phyloP scores from a whole-genome alignment of 306 rosid genomes.

The Gastrolobium bilobum region DNA sequence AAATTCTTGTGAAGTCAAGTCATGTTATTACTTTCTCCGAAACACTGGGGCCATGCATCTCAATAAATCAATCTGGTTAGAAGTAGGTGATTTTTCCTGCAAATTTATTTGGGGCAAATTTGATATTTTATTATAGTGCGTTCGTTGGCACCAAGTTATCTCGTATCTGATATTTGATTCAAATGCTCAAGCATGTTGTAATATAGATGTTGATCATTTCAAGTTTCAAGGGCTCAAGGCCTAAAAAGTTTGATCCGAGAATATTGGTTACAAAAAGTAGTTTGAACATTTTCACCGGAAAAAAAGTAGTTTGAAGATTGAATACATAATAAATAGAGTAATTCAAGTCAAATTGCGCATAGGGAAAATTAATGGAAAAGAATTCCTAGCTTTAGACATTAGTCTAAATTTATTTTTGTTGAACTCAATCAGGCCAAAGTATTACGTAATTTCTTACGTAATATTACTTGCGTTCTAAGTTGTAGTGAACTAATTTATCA shows the following conservation, averaged over 20 bases:
- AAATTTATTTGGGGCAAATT: background rate
- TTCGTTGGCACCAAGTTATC: background rate
- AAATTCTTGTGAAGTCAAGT: conserved; percentile 34
- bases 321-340: conserved; percentile 23
- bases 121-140: background rate
- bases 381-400: conserved; percentile 3
- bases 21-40: background rate
- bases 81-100: background rate
- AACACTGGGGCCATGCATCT: background rate
- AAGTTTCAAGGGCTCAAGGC: conserved; percentile 22
- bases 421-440: conserved; percentile 6
- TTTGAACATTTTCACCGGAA: too few relatives aligned
- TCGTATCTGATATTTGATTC: background rate
- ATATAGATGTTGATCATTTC: conserved; percentile 31
- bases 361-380: background rate
- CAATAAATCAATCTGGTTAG: background rate
- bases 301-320: conserved; percentile 45
- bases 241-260: conserved; percentile 32
- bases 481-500: conserved; percentile 10
- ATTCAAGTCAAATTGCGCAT: conserved; percentile 50
- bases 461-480: background rate
- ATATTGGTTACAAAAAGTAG: background rate
- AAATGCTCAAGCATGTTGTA: background rate
- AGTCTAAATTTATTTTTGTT: background rate
- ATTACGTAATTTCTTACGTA: conserved; percentile 26